phyloP scores from a whole-genome alignment of 345 rosid genomes.

The Angophora floribunda region DNA sequence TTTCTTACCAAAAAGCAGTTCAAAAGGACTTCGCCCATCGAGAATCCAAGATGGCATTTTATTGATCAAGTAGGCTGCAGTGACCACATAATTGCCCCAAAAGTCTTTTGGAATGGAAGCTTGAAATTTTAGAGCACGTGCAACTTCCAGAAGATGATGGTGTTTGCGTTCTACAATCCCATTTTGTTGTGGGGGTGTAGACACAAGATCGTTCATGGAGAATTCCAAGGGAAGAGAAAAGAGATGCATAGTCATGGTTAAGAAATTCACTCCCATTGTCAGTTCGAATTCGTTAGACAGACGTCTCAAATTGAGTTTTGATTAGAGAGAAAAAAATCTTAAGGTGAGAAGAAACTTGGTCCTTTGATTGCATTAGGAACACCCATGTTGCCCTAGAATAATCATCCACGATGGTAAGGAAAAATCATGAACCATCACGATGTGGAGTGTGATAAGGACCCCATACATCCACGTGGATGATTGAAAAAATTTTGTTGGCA shows the following conservation, averaged over 20 bases:
- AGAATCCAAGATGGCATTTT: no score
- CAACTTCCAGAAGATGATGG: not conserved
- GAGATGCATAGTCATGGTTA: not conserved
- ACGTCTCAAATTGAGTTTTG: not conserved
- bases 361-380: not conserved
- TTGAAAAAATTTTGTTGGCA: not conserved
- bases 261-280: not conserved
- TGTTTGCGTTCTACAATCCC: not conserved
- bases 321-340: not conserved
- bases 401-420: no score
- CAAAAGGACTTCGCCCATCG: no score
- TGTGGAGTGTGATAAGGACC: not conserved
- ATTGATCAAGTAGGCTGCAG: not conserved
- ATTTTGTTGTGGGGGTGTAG: not conserved
- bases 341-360: not conserved
- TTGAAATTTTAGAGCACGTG: not conserved
- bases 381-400: not conserved
- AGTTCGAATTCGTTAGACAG: no score
- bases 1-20: no score
- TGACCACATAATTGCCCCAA: not conserved
- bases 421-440: not conserved
- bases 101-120: not conserved
- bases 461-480: not conserved
- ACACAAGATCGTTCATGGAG: not conserved
- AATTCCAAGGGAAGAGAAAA: not conserved